Evolutionary conservation across 2,329 filamentous ascomycete genomes (phyloP).

Genomic region (Apiospora rasikravindrae): DNA sequence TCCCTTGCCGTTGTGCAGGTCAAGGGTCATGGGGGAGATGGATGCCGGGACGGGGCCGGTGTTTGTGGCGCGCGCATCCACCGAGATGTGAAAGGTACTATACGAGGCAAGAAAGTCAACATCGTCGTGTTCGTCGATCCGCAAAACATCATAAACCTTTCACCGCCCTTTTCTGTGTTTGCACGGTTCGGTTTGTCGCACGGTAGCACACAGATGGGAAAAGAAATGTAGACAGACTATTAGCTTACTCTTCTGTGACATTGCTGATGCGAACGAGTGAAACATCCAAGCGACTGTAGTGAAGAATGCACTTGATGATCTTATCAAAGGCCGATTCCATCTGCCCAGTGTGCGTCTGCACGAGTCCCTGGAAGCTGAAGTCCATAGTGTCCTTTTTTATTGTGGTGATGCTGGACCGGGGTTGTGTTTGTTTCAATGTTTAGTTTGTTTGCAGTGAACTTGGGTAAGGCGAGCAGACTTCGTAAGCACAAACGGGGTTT

Average conservation of each 20-base stretch:
- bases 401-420: background rate
- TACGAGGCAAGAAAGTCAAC: background rate
- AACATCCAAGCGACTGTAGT: slow-evolving; percentile 31
- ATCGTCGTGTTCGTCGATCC: background rate
- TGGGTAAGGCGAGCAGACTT: background rate
- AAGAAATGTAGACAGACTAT: slow-evolving; percentile 22
- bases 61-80: slow-evolving; percentile 31
- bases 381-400: slow-evolving; percentile 27
- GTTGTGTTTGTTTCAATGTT: background rate
- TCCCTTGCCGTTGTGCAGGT: slow-evolving; percentile 27
- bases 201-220: background rate
- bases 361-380: slow-evolving; percentile 27
- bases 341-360: slow-evolving; percentile 12
- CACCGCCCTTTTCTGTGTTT: slow-evolving; percentile 10
- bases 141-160: background rate
- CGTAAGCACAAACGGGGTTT: background rate
- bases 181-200: no score
- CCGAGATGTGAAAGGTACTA: slow-evolving; percentile 33
- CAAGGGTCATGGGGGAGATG: slow-evolving; percentile 27
- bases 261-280: slow-evolving; percentile 33
- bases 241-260: slow-evolving; percentile 36
- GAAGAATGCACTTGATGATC: slow-evolving; percentile 29
- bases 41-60: slow-evolving; percentile 29
- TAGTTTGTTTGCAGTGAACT: background rate
- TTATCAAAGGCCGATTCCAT: slow-evolving; percentile 18